Evolutionary conservation across 1,284 basidiomycete species (phyloP).

Genomic region (Irpex sp.): DNA sequence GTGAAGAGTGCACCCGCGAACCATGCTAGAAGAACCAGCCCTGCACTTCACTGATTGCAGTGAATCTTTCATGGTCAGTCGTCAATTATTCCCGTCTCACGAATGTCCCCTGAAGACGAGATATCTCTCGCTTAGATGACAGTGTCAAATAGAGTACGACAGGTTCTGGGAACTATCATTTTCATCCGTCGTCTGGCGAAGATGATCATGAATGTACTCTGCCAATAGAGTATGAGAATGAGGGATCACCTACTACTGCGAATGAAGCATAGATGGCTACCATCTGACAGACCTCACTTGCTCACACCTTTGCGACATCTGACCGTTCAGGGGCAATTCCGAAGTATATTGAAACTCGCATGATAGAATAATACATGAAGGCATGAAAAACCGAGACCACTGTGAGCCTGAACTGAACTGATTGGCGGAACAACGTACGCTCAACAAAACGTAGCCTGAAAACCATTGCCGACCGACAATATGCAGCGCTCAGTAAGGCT

Average conservation of each 20-base stretch:
- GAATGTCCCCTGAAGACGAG: neutral
- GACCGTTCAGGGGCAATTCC: neutral
- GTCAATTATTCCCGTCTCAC: neutral
- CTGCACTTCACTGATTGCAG: neutral
- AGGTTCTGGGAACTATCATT: too few relatives aligned
- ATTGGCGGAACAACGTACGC: conserved; percentile 15
- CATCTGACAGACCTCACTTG: neutral
- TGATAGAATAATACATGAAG: conserved; percentile 1
- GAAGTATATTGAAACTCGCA: neutral
- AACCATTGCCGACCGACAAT: neutral
- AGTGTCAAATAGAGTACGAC: too few relatives aligned
- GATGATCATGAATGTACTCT: too few relatives aligned
- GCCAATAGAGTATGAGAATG: too few relatives aligned
- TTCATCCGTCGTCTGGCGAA: too few relatives aligned
- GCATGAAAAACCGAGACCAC: neutral
- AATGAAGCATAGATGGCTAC: too few relatives aligned
- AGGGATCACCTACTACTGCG: too few relatives aligned
- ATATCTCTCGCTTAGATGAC: too few relatives aligned
- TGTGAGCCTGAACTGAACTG: conserved; percentile 16
- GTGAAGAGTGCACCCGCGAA: neutral
- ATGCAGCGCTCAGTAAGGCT: conserved; percentile 51
- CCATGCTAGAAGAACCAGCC: neutral
- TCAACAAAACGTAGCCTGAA: neutral
- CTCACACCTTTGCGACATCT: neutral
- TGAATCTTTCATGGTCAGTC: neutral